A percentile compares a stretch with the other conserved stretches of the same genome.
phyloP scores from a whole-genome alignment of 2,329 filamentous ascomycete species.

The Zymoseptoria pseudotritici region DNA sequence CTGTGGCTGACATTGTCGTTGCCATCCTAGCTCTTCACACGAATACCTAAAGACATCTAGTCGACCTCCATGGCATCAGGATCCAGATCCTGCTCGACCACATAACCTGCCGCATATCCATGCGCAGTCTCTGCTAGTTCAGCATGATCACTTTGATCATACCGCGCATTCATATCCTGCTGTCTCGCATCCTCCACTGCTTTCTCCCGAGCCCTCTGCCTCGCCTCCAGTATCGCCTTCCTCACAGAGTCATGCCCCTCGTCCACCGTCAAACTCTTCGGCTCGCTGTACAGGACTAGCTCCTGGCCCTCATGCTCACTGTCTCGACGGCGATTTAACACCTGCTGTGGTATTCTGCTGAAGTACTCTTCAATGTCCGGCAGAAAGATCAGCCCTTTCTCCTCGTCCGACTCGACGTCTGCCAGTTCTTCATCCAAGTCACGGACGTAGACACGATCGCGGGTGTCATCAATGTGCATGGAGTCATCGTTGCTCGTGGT shows the following conservation, averaged over 20 bases:
- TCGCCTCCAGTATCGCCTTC: conserved; percentile 74
- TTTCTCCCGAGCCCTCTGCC: conserved; percentile 58
- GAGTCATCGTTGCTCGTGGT: conserved; percentile 41
- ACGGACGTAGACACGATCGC: conserved; percentile 83
- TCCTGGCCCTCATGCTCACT: conserved; percentile 53
- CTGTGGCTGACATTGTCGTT: too few species aligned
- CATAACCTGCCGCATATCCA: conserved; percentile 25
- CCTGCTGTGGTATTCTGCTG: conserved; percentile 57
- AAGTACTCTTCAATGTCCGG: conserved; percentile 81
- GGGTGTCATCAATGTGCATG: conserved; percentile 83
- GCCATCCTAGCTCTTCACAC: too few species aligned
- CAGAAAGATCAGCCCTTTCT: conserved; percentile 65
- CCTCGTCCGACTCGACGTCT: conserved; percentile 53
- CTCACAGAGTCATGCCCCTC: conserved; percentile 67
- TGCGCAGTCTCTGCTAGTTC: conserved; percentile 27
- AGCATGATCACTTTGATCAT: conserved; percentile 15
- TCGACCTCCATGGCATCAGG: conserved; percentile 61
- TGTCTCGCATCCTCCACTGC: conserved; percentile 22
- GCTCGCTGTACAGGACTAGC: conserved; percentile 77
- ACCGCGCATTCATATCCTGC: conserved; percentile 27
- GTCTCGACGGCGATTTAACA: conserved; percentile 51
- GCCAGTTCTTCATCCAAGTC: conserved; percentile 83
- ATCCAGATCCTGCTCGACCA: conserved; percentile 44
- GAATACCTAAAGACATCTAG: too few species aligned
- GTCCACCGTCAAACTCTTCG: conserved; percentile 66